Evolutionary conservation across 2,329 filamentous ascomycete species (phyloP), one percentile per base, ranked within the genome.

Genomic region (Fusarium cyanostomum): DNA sequence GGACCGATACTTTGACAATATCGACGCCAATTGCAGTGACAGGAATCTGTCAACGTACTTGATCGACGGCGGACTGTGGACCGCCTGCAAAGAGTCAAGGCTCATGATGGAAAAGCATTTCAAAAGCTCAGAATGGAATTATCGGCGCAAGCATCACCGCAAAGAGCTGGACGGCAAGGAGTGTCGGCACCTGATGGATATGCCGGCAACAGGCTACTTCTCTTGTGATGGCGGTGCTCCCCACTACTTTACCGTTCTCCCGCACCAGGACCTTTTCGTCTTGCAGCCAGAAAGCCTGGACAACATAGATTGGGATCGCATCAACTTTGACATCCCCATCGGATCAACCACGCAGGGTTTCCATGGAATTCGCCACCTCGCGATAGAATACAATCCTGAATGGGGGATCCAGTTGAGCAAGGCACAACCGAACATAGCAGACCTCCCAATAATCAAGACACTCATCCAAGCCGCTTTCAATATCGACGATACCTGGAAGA

Each of bases 51-150:
- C 59, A 4, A 45, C 44, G 3, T 64, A 56, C 3, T 1, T 57
- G 9, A 28, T 63, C 5, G 61, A 64, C 27, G 51, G 51, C 1
- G 59, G 59, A 5, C 3, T 64, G 11, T 63, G 51, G 59, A 51
- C 43, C 1, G 51, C 55, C 2, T 64, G 55, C 3, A 59, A 48
- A 9, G 50, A 59, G 28, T 64, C 59, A 0, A 34, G 48, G 5
- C 21, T 41, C 2, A 7, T 64, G 1, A 64, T 64, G 48, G 52
- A 60, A 1, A 21, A 0, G 1, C n/a, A 39, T 5, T 64, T 12
- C 10, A 2, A 18, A 15, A 42, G 13, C 15, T n/a, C 30, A 7
- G 12, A 57, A 11, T 8, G 4, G 15, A 16, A 34, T 39, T 16
- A 18, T 9, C 12, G n/a, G 7, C 24, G n/a, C 27, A 39, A 28